Evolutionary conservation across 441 rosid species (phyloP), one percentile per base, ranked within the genome.

Genomic region (Euphorbia corollata): DNA sequence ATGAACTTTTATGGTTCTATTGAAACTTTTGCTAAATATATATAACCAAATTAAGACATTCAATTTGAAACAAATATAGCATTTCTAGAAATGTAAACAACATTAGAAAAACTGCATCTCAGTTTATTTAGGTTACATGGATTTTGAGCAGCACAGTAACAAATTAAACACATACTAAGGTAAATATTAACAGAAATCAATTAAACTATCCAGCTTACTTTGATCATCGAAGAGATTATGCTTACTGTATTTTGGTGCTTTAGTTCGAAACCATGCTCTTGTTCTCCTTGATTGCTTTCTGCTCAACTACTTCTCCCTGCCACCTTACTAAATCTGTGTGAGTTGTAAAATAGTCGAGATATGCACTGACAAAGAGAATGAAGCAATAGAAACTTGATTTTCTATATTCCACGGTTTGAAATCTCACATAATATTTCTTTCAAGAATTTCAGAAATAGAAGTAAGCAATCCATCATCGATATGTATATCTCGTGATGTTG

Each of bases 211-310:
- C 68, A 20, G 16, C 63, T 71, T 43, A 34, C 74, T 71, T 51
- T 23, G 32, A 60, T 30, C 15, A 13, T 38, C 39, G 68, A 47
- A 16, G 6, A 43, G 62, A 38, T 22, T 48, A 62, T 20, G 13
- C 62, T 59, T 70, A 50, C 59, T 63, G 56, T n/a, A 41, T 24
- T 54, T 43, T 56, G 61, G n/a, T 39, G 53, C 27, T 61, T 78
- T 77, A 87, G 81, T 89, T 91, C 39, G 96, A 94, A 74, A 89
- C 97, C 99, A 94, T 94, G 85, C 97, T 94, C 75, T 91, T 96
- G 0, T 86, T 78, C 78, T 91, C 99, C 19, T 84, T 56, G 8
- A 92, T 96, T 74, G 85, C 90, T 74, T 97, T 77, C 73, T 78
- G 87, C 61, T 73, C 80, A 41, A 93, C 84, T 0, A 96, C 98